Conservation (phyloP, 495 filamentous ascomycete species). For the Talaromyces wortmannii region DNA sequence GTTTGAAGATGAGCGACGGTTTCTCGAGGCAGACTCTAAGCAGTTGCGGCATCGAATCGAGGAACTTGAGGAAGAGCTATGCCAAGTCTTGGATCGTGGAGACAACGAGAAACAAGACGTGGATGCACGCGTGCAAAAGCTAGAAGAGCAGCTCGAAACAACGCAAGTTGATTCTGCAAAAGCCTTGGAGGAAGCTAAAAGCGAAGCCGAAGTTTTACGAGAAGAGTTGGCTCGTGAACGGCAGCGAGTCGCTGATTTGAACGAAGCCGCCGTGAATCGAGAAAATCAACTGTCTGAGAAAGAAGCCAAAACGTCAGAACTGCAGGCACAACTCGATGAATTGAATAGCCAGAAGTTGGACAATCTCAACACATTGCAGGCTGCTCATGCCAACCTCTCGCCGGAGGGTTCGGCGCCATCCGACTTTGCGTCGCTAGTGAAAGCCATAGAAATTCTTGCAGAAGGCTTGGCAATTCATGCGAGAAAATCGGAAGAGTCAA, state of each 20-base stretch:
- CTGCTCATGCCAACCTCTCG: slow-evolving; percentile 55
- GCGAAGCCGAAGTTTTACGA: slow-evolving; percentile 46
- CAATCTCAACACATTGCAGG: slow-evolving; percentile 47
- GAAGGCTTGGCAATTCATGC: slow-evolving; percentile 46
- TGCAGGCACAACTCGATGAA: slow-evolving; percentile 39
- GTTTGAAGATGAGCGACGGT: slow-evolving; percentile 76
- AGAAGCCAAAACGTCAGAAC: slow-evolving; percentile 35
- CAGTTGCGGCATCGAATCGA: slow-evolving; percentile 70
- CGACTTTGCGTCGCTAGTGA: slow-evolving; percentile 52
- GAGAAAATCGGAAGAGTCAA: slow-evolving; percentile 31
- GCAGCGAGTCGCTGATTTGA: slow-evolving; percentile 44
- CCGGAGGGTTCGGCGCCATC: slow-evolving; percentile 47
- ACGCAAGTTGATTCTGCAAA: slow-evolving; percentile 49
- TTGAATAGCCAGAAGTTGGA: slow-evolving; percentile 44
- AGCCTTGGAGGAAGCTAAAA: slow-evolving; percentile 48
- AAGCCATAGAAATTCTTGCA: slow-evolving; percentile 55
- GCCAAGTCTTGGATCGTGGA: slow-evolving; percentile 71
- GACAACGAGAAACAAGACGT: slow-evolving; percentile 67
- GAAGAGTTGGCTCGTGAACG: slow-evolving; percentile 48
- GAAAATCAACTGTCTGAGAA: slow-evolving; percentile 44
- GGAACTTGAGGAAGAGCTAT: slow-evolving; percentile 84
- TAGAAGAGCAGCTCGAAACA: slow-evolving; percentile 65
- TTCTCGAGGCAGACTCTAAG: slow-evolving; percentile 70
- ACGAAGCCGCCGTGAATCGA: slow-evolving; percentile 43
- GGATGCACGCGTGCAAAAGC: slow-evolving; percentile 59